These are phyloP conservation scores for Anaeramoeba flamelloides DNA, from an alignment of 78 protist species.

Conservation along the genomic window DNA sequence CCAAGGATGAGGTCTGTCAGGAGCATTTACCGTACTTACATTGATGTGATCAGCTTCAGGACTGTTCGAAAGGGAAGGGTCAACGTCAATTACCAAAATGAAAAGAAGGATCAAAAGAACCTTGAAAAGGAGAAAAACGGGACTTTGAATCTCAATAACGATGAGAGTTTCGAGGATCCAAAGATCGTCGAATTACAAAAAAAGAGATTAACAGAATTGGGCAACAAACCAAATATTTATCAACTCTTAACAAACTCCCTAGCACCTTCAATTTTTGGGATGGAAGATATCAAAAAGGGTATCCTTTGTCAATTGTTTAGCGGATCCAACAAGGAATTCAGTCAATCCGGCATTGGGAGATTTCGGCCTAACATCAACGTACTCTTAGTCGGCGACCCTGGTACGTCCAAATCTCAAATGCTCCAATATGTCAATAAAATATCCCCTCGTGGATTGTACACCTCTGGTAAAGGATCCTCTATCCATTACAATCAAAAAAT, in stretches of 20 bases:
- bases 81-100: too few relatives aligned
- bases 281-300: constrained; percentile 89
- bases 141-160: too few relatives aligned
- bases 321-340: constrained; percentile 33
- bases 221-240: constrained; percentile 3
- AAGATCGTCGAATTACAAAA: not conserved
- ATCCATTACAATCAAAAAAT: too few relatives aligned
- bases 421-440: constrained; percentile 79
- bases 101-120: not conserved
- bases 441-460: constrained; percentile 96
- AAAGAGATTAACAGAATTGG: constrained; percentile 30
- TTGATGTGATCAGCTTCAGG: not conserved
- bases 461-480: constrained; percentile 94
- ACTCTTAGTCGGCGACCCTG: constrained; percentile 96
- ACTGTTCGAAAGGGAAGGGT: constrained; percentile 5
- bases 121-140: too few relatives aligned
- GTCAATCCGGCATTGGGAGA: not conserved
- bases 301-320: constrained; percentile 91
- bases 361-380: constrained; percentile 81
- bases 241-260: not conserved
- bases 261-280: constrained; percentile 57
- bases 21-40: not conserved
- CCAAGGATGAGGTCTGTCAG: not conserved
- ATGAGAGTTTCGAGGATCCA: not conserved
- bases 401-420: constrained; percentile 76